phyloP scores from a whole-genome alignment of 1,139 yeast species.

The Sugiyamaella novakii region DNA sequence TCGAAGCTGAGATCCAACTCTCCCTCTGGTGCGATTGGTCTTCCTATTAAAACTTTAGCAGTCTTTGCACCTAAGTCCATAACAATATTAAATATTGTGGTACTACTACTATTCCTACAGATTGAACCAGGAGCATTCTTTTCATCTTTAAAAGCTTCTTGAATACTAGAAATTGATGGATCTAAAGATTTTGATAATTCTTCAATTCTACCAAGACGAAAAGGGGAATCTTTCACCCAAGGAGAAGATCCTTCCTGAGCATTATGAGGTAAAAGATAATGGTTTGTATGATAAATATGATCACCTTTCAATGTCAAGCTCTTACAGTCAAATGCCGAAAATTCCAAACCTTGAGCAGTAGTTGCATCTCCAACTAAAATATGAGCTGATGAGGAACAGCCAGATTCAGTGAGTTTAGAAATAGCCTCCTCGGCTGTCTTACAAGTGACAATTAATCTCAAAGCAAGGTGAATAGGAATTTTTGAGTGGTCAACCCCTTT shows the following conservation, averaged over 20 bases:
- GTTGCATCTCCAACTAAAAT: slow-evolving; percentile 29
- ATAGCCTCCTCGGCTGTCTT: slow-evolving; percentile 36
- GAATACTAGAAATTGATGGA: slow-evolving; percentile 23
- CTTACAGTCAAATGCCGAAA: slow-evolving; percentile 26
- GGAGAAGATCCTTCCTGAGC: slow-evolving; percentile 23
- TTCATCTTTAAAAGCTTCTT: slow-evolving; percentile 28
- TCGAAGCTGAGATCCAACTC: slow-evolving; percentile 10
- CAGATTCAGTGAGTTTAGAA: slow-evolving; percentile 28
- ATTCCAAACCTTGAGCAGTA: slow-evolving; percentile 29
- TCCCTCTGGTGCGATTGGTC: slow-evolving; percentile 26
- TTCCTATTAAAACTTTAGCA: slow-evolving; percentile 28
- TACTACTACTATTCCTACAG: slow-evolving; percentile 25
- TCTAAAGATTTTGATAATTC: slow-evolving; percentile 24
- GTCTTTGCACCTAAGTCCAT: slow-evolving; percentile 28
- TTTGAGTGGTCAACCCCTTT: slow-evolving; percentile 35
- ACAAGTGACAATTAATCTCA: slow-evolving; percentile 40
- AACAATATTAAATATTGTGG: slow-evolving; percentile 31
- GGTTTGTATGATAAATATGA: slow-evolving; percentile 30
- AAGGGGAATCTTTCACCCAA: slow-evolving; percentile 27
- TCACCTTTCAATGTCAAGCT: slow-evolving; percentile 19
- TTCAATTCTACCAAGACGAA: slow-evolving; percentile 26
- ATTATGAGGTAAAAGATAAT: slow-evolving; percentile 28
- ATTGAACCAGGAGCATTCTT: slow-evolving; percentile 29
- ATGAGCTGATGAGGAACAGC: slow-evolving; percentile 33
- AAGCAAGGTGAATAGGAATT: slow-evolving; percentile 42